phyloP scores from a whole-genome alignment of 2,329 filamentous ascomycete genomes.

The Metarhizium rileyi region DNA sequence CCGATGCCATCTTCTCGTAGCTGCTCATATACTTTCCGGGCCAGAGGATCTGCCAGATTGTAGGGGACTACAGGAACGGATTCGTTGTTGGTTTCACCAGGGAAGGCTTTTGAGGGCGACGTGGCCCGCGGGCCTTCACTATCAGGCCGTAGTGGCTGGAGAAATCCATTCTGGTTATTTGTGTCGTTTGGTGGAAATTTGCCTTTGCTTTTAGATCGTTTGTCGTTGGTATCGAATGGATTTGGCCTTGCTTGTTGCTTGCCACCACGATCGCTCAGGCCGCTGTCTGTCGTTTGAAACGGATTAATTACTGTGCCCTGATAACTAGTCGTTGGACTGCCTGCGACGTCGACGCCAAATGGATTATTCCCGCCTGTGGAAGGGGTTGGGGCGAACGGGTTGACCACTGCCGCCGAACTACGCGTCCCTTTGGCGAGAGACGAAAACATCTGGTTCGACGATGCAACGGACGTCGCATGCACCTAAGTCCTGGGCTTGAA shows the following conservation, averaged over 20 bases:
- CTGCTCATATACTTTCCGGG: slow-evolving; percentile 41
- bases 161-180: slow-evolving; percentile 4
- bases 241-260: slow-evolving; percentile 12
- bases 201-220: slow-evolving; percentile 5
- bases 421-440: slow-evolving; percentile 25
- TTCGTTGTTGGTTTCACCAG: slow-evolving; percentile 8
- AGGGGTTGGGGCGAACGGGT: slow-evolving; percentile 22
- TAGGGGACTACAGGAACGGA: slow-evolving; percentile 4
- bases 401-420: slow-evolving; percentile 23
- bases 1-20: slow-evolving; percentile 44
- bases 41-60: slow-evolving; percentile 29
- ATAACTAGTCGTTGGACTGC: slow-evolving; percentile 19
- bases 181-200: slow-evolving; percentile 3
- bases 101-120: slow-evolving; percentile 16
- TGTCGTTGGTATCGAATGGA: slow-evolving; percentile 14
- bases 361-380: slow-evolving; percentile 8
- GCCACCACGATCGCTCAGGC: slow-evolving; percentile 15
- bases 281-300: slow-evolving; percentile 17
- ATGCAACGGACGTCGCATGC: slow-evolving; percentile 32
- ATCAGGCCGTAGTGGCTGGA: neutral
- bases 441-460: slow-evolving; percentile 30
- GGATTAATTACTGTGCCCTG: slow-evolving; percentile 16
- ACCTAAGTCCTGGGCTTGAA: slow-evolving; percentile 21
- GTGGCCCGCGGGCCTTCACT: slow-evolving; percentile 14
- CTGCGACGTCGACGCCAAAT: slow-evolving; percentile 22